Base-by-base conservation (phyloP, 1,284 basidiomycete species). In the Leccinum huronense region DNA sequence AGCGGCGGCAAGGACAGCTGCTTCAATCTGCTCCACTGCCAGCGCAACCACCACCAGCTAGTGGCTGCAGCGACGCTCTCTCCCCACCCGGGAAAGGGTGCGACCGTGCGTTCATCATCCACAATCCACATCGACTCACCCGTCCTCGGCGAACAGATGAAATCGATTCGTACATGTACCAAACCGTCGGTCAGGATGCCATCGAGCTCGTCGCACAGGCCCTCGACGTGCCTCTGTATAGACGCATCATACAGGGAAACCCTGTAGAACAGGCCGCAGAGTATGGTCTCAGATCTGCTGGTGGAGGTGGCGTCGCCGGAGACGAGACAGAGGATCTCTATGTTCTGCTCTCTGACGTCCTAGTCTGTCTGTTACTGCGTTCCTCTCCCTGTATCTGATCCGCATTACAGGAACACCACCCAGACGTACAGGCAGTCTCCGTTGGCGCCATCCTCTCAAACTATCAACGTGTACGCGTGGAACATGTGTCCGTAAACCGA, bases 1-100 rank as follows among this genome's bases (percentile, higher is more conserved):
- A 98, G 95, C 62, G 97, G 97, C 38, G 97, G 97, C 55, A 99
- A 99, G 78, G 97, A 99, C 79, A 95, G 92, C 74, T 97, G 95
- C 82, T 99, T 91, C 83, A 98, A 98, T 73, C 85, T 99, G 31
- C 79, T 95, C 31, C 96, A 99, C 78, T 96, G 94, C 73, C 80
- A 86, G 48, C 83, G 85, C 64, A 93, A 98, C 73, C 91, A 94
- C 0, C 97, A 99, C 76, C 82, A 93, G 67, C 85, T 98, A 38
- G 81, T 97, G 2, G 95, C 95, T 2, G 87, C 96, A 19, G 97
- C 95, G 3, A 95, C 95, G 53, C 81, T 99, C 30, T 85, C 91
- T 13, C 97, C 97, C 14, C 86, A 84, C 64, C 78, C 83, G 56
- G 95, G 94, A 70, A 92, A 92, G 85, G 95, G 95, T 95, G 71